Evolutionary conservation across 148 eudicot species (phyloP), one percentile per base, ranked within the genome.

Genomic region (Heliamphora exappendiculata): DNA sequence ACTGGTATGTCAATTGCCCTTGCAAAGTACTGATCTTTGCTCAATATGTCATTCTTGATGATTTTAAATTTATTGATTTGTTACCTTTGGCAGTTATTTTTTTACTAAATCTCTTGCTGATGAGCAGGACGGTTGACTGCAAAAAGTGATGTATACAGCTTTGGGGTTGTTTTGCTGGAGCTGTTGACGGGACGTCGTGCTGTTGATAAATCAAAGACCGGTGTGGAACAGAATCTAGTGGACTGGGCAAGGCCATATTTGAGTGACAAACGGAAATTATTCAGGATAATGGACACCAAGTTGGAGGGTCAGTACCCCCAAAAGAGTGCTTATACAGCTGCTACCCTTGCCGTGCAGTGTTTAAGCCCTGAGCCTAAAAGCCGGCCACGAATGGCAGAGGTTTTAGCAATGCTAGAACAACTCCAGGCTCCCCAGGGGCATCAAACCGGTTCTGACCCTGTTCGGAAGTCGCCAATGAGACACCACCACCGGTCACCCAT

Each of bases 71-170:
- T n/a, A n/a, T n/a, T n/a, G n/a, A n/a, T n/a, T n/a, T n/a, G n/a
- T n/a, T n/a, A n/a, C n/a, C n/a, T n/a, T n/a, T n/a, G n/a, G n/a
- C n/a, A n/a, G n/a, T n/a, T n/a, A n/a, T n/a, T n/a, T 22, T 37
- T 69, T 64, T 9, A 8, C 29, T 75, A 75, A 75, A 55, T 8
- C 37, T 50, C 17, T 34, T 42, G 54, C 12, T 20, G 31, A 10
- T 53, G 75, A 65, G 77, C 86, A 91, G 96, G 96, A 22, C 91
- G 87, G 42, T 81, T 91, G 67, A 86, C 93, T 36, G 76, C 86
- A 54, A 87, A 85, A 72, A 83, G 93, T 36, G 93, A 91, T 74
- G 96, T 91, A 28, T 91, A 91, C 73, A 88, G 96, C 84, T 91
- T 88, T 44, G 96, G 96, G 62, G 93, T 91, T 9, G 96, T 91